Conservation (phyloP, 768 basidiomycete genomes). For the Russula emetica region DNA sequence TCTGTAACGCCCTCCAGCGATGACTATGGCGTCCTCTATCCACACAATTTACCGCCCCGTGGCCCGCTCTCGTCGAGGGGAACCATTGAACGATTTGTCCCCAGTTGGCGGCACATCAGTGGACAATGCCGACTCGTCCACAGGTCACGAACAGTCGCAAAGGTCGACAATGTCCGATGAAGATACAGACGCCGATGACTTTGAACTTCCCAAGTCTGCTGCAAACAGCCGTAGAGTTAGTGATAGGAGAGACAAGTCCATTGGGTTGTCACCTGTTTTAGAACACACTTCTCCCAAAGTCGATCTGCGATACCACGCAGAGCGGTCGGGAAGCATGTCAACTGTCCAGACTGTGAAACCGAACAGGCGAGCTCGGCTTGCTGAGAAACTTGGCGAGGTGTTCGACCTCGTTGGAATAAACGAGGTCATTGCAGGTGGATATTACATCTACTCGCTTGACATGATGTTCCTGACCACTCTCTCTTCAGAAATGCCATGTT, state of each 20-base stretch:
- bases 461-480: conserved; percentile 2
- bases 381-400: conserved; percentile 84
- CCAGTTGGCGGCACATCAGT: conserved; percentile 26
- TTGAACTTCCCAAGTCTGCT: conserved; percentile 25
- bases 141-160: conserved; percentile 12
- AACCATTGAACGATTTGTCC: conserved; percentile 27
- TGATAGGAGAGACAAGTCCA: conserved; percentile 14
- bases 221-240: conserved; percentile 7
- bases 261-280: conserved; percentile 17
- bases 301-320: conserved; percentile 20
- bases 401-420: conserved; percentile 77
- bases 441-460: conserved; percentile 16
- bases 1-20: conserved; percentile 34
- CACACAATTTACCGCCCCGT: conserved; percentile 83
- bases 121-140: conserved; percentile 1
- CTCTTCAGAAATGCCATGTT: conserved; percentile 81
- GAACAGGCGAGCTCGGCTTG: conserved; percentile 65
- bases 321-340: conserved; percentile 43
- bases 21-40: conserved; percentile 72
- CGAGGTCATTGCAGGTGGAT: conserved; percentile 79
- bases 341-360: conserved; percentile 72
- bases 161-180: conserved; percentile 20
- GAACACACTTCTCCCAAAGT: conserved; percentile 18
- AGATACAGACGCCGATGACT: conserved; percentile 29
- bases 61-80: conserved; percentile 55